These are phyloP conservation scores for Epichloe sibirici DNA, from an alignment of 2,329 filamentous ascomycete species.

Conservation along the genomic window DNA sequence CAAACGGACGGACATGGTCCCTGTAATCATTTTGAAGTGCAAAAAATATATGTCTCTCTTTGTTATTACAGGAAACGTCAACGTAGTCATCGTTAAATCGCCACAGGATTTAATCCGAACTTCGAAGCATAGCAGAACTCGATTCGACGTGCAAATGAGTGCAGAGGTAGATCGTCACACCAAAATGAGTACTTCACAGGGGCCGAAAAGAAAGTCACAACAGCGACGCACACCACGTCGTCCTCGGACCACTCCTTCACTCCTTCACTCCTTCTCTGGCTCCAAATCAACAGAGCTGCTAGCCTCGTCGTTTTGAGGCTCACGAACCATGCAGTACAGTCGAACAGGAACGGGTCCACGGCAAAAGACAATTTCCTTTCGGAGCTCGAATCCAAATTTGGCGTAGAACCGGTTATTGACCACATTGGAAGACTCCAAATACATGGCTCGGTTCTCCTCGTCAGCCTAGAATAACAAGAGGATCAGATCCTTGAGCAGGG, in stretches of 20 bases:
- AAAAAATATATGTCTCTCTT: neutral
- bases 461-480: slow-evolving; percentile 46
- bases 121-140: neutral
- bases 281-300: neutral
- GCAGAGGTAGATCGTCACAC: neutral
- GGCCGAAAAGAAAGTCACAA: neutral
- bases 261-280: slow-evolving; percentile 1
- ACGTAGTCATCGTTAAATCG: neutral
- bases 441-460: slow-evolving; percentile 52
- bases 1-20: neutral
- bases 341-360: slow-evolving; percentile 46
- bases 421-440: slow-evolving; percentile 64
- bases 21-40: neutral
- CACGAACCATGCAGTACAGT: slow-evolving; percentile 72
- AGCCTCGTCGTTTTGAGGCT: slow-evolving; percentile 37
- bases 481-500: neutral
- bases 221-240: neutral
- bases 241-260: neutral
- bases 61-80: neutral
- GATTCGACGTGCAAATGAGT: neutral
- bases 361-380: slow-evolving; percentile 50
- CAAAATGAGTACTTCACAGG: too few species aligned
- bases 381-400: slow-evolving; percentile 60
- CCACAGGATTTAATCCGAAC: neutral
- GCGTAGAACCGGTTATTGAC: slow-evolving; percentile 60